A percentile compares a stretch with the other conserved stretches of the same genome.
Evolutionary conservation across 2,329 filamentous ascomycete genomes (phyloP).

Genomic region (Mycosphaerella sp.): DNA sequence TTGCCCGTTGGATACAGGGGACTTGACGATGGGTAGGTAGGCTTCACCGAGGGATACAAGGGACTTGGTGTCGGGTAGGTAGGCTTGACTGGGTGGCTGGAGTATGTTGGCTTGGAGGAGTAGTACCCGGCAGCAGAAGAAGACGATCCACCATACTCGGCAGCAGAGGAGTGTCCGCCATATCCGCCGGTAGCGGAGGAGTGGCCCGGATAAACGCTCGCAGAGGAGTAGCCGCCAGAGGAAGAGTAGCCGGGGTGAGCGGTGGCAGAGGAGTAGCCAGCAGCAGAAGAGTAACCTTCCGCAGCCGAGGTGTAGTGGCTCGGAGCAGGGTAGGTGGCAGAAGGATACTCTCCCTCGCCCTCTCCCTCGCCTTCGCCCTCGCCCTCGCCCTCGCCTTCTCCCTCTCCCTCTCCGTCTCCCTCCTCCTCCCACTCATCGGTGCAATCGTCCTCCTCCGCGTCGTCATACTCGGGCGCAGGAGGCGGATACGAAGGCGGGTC

Average conservation of each 20-base stretch:
- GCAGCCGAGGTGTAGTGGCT: neutral
- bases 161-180: neutral
- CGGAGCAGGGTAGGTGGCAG: neutral
- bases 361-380: neutral
- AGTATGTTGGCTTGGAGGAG: neutral
- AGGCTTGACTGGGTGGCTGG: neutral
- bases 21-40: no score
- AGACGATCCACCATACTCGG: neutral
- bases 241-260: neutral
- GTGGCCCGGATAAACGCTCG: no score
- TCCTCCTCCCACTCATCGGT: neutral
- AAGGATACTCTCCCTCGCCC: neutral
- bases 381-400: neutral
- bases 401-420: neutral
- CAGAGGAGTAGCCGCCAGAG: neutral
- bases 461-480: neutral
- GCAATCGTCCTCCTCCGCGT: neutral
- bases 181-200: no score
- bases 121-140: no score
- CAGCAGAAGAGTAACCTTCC: no score
- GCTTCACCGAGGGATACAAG: neutral
- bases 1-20: no score
- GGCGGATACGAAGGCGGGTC: no score
- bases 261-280: neutral
- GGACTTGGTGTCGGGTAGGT: neutral